phyloP scores from a whole-genome alignment of 2,329 filamentous ascomycete species.

The Rasamsonia emersonii region DNA sequence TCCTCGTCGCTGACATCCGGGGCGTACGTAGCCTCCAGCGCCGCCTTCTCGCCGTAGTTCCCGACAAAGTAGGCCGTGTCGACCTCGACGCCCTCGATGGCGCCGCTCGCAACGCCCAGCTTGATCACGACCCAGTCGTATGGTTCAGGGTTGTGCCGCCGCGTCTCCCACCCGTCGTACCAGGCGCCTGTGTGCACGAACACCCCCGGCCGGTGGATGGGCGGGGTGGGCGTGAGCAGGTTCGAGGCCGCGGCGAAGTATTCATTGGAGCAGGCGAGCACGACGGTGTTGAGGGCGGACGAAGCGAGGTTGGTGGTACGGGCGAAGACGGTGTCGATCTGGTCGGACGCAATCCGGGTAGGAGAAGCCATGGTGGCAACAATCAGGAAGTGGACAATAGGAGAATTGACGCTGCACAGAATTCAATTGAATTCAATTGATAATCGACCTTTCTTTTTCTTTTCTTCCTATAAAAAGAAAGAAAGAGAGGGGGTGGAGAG shows the following conservation, averaged over 20 bases:
- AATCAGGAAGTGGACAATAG: too few species aligned
- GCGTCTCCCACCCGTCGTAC: constrained; percentile 59
- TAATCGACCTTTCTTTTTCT: too few species aligned
- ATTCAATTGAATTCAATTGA: too few species aligned
- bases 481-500: too few species aligned
- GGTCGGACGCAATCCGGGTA: constrained; percentile 34
- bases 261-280: constrained; percentile 52
- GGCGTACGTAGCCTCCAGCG: constrained; percentile 27
- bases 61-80: constrained; percentile 38
- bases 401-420: too few species aligned
- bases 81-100: constrained; percentile 35
- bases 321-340: constrained; percentile 48
- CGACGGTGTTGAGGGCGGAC: constrained; percentile 41
- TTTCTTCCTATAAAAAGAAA: too few species aligned
- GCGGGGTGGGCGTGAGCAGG: constrained; percentile 48
- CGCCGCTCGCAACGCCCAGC: constrained; percentile 42
- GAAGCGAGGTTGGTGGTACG: constrained; percentile 44
- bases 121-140: constrained; percentile 54
- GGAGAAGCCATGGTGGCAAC: too few species aligned
- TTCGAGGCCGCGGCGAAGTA: constrained; percentile 54
- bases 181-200: constrained; percentile 54
- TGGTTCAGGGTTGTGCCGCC: constrained; percentile 49
- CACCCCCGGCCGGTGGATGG: constrained; percentile 48
- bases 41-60: constrained; percentile 38
- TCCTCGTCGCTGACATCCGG: constrained; percentile 19